Evolutionary conservation across 1,139 yeast species (phyloP), one percentile per base, ranked within the genome.

Genomic region (Meyerozyma guilliermondii): DNA sequence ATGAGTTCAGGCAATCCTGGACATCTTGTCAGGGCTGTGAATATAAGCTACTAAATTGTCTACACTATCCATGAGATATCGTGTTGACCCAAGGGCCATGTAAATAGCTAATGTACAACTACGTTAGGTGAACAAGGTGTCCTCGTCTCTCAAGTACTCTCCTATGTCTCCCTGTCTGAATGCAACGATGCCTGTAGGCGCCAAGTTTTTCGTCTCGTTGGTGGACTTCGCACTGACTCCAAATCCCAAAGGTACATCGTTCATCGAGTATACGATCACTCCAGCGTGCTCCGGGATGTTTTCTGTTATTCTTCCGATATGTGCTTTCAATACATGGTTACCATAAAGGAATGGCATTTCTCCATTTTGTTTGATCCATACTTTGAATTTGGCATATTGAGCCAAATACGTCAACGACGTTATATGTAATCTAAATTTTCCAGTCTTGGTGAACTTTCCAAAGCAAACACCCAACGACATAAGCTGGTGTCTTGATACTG

Each of bases 201-300:
- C 95, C 53, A 89, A 71, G 59, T 81, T 80, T 63, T 94, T 80
- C 18, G 94, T 82, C 60, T 91, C 98, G 38, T 80, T 75, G n/a
- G 98, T 89, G 26, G 95, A 81, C 63, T 88, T 91, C 35, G 98
- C 91, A 58, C 92, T 80, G 11, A 92, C 95, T 45, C 98, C 99
- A 56, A 92, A 94, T 0, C 99, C 99, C 43, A 92, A 72, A 11
- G 98, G 96, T 20, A 84, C 79, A 63, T 92, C 99, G 52, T 77
- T 78, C 98, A 92, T 94, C 11, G 95, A 83, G 56, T 78, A 88
- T 11, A 92, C 83, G 52, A 94, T 77, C 28, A 92, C 91, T 56
- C 99, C 98, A 1, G 96, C 95, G 59, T 94, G 98, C 65, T 92
- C 98, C 28, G 98, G 98, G 45, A 92, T 87, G 60, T 94, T 98